Evolutionary conservation across 208 protist species (phyloP), one percentile per base, ranked within the genome.

Genomic region (Paratrypanosoma confusum): DNA sequence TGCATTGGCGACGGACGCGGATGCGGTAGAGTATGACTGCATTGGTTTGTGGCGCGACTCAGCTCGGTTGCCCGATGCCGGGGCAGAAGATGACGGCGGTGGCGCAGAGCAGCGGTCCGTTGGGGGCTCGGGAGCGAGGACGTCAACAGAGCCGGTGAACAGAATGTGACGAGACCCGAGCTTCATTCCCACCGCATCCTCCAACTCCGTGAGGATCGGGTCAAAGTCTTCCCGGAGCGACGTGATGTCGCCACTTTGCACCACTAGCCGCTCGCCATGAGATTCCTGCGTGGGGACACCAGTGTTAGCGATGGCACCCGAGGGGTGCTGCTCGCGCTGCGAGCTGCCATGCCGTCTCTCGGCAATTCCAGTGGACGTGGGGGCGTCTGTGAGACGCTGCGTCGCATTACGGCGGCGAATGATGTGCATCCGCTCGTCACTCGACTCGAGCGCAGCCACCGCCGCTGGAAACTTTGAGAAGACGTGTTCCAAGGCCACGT

Each of bases 181-280:
- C 35, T 75, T 75, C 74, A 87, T 84, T 14, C 81, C 81, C 10
- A 86, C 71, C 3, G 70, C 74, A 36, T 82, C 44, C 50, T 91
- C 77, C 43, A 91, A 59, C 25, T 72, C 56, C 7, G 71, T 62
- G 23, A 91, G 57, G 18, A 91, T 66, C 0, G 81, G 77, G 49
- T 86, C 77, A 46, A 87, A 91, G 50, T 79, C 72, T 32, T 91
- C 81, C n/a, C 81, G 81, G 23, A 91, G 57, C 16, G 55, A 51
- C 7, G 46, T 21, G 28, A 91, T 83, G 38, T 72, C 78, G 14
- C 81, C 77, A 36, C 68, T 72, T 55, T 87, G 81, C 77, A 85
- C 66, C 5, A 65, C 38, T 16, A 32, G 41, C 3, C n/a, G n/a
- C n/a, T n/a, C n/a, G n/a, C n/a, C n/a, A n/a, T n/a, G n/a, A n/a